Percentiles rank a stretch among this genome's conserved stretches.
phyloP scores from a whole-genome alignment of 768 basidiomycete genomes.

The Strobilomyces dryophilus region DNA sequence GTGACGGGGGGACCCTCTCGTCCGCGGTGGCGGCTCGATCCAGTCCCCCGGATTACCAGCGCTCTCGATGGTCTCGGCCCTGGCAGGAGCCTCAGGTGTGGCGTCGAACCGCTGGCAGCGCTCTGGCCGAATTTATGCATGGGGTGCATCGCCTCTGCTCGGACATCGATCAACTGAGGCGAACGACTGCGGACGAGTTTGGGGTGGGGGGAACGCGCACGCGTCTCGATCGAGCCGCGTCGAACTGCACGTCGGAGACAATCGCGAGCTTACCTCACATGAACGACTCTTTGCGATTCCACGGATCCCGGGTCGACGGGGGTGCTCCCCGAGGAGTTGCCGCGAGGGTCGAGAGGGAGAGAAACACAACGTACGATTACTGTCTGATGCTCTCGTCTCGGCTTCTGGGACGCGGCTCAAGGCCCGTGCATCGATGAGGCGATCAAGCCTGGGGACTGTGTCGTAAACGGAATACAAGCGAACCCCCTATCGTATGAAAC shows the following conservation, averaged over 20 bases:
- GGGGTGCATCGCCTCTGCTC: too few species aligned
- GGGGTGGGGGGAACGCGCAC: background rate
- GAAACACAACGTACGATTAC: background rate
- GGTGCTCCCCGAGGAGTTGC: constrained; percentile 11
- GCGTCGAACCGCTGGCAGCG: too few species aligned
- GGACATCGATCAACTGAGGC: too few species aligned
- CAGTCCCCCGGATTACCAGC: background rate
- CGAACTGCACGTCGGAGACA: background rate
- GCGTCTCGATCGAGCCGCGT: background rate
- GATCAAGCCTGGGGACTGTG: background rate
- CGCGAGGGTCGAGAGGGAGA: background rate
- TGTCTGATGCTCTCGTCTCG: background rate
- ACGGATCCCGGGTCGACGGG: background rate
- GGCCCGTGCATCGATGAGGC: background rate
- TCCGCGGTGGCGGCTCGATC: constrained; percentile 7
- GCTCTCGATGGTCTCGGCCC: too few species aligned
- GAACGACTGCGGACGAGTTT: too few species aligned
- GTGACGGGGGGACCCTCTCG: background rate
- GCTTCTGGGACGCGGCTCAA: constrained; percentile 5
- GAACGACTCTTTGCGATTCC: background rate
- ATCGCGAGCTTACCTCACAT: constrained; percentile 2
- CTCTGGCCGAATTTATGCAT: too few species aligned
- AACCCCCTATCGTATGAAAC: constrained; percentile 12
- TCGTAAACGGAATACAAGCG: background rate
- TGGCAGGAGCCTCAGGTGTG: too few species aligned